Evolutionary conservation across 176 grass and related monocot genomes (phyloP), one percentile per base, ranked within the genome.

Genomic region (Dendrocalamus sinicus): DNA sequence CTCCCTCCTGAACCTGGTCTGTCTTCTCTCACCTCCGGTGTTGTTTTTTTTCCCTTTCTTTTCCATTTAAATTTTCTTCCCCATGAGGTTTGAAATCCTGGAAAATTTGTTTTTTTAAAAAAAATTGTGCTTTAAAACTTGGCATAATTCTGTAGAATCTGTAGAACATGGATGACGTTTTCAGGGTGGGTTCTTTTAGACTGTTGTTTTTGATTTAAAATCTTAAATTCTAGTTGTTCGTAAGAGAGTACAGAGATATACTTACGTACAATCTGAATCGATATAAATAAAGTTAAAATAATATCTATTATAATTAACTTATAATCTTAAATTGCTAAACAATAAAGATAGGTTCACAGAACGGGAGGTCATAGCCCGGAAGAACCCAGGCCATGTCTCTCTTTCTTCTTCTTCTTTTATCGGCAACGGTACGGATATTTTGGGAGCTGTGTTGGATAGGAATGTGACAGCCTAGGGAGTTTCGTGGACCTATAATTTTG

Each of bases 1-100:
- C 63, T 75, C 87, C 81, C 83, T 97, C 58, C 94, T 97, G 71
- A 94, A 92, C 81, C 39, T 97, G 87, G 94, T 97, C 39, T 53
- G 57, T 19, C 44, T 26, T 44, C 71, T 66, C 19, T 2, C 39
- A 16, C 45, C 2, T 72, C 43, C 23, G 28, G 14, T 16, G 62
- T 1, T 30, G 26, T 30, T 10, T 45, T 14, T 22, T 45, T 14
- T 12, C 4, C 1, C 26, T 72, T 45, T 44, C 3, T 45, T 48
- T 12, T 39, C 20, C 0, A 12, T 45, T 26, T 26, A 26, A 50
- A 40, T 53, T 67, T 0, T 69, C 67, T 53, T 1, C 5, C 16
- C 9, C 14, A 0, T 19, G 1, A 39, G 26, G 45, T 67, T 67
- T 22, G 28, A 67, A 80, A 80, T 54, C 6, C 23, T 60, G 32